Conservation (phyloP, 768 basidiomycete genomes). For the Russula sp. region DNA sequence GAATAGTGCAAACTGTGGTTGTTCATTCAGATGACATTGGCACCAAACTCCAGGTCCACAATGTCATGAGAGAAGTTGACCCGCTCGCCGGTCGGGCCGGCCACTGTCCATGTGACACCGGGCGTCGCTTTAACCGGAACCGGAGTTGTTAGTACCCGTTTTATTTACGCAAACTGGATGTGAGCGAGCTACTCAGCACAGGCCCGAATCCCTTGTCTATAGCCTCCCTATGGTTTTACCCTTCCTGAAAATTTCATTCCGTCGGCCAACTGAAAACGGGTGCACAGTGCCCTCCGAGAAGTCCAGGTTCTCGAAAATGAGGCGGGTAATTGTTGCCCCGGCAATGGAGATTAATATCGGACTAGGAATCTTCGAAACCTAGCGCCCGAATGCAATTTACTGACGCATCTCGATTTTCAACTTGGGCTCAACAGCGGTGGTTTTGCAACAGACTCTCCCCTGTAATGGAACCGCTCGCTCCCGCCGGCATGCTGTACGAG, state of each 20-base stretch:
- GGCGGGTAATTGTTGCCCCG: not conserved
- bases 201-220: not conserved
- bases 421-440: not conserved
- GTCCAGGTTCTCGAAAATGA: not conserved
- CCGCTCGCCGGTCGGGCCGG: not conserved
- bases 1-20: too few relatives aligned
- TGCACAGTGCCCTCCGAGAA: not conserved
- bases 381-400: not conserved
- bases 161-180: not conserved
- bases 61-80: too few relatives aligned
- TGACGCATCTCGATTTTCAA: not conserved
- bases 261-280: not conserved
- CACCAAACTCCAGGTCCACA: too few relatives aligned
- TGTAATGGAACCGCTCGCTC: not conserved
- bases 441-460: not conserved
- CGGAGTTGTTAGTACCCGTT: not conserved
- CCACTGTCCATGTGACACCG: not conserved
- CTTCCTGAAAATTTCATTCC: not conserved
- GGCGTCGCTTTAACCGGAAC: not conserved
- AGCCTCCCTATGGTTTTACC: not conserved
- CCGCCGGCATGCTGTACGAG: slow-evolving; percentile 1
- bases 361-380: not conserved
- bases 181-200: too few relatives aligned
- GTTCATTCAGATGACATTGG: too few relatives aligned
- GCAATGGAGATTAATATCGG: slow-evolving; percentile 10